These are phyloP conservation scores for Tetrahymena borealis DNA, from an alignment of 73 alveolate genomes.

Conservation along the genomic window DNA sequence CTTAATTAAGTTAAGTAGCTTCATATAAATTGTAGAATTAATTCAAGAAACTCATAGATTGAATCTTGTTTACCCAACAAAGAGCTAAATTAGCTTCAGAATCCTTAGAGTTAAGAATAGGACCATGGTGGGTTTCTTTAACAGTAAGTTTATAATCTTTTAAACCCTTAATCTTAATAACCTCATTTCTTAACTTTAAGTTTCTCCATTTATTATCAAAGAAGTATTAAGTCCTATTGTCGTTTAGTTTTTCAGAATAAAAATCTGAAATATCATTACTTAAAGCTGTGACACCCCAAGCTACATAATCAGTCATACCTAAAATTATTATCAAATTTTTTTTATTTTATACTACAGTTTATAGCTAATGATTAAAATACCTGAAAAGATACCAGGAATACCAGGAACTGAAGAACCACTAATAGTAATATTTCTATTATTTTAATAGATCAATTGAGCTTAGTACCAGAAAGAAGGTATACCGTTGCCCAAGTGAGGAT, in stretches of 20 bases:
- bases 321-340: too few species aligned
- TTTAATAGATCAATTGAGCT: conserved; percentile 39
- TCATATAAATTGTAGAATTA: background rate
- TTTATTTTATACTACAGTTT: too few species aligned
- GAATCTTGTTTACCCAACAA: conserved; percentile 2
- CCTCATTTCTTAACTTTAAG: conserved; percentile 48
- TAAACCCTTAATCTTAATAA: conserved; percentile 69
- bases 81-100: conserved; percentile 6
- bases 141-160: conserved; percentile 45
- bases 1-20: conserved; percentile 3
- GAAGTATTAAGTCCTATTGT: conserved; percentile 54
- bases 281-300: conserved; percentile 79
- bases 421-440: conserved; percentile 15
- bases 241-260: conserved; percentile 67
- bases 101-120: conserved; percentile 40
- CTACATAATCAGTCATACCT: conserved; percentile 47
- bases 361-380: too few species aligned
- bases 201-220: conserved; percentile 76
- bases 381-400: conserved; percentile 69
- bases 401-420: conserved; percentile 79
- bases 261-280: conserved; percentile 80
- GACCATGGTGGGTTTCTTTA: conserved; percentile 85
- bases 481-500: conserved; percentile 80
- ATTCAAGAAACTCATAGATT: background rate
- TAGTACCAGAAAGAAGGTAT: conserved; percentile 80